Base-by-base conservation (phyloP, 768 basidiomycete species). In the Xerocomellus amylosporus region DNA sequence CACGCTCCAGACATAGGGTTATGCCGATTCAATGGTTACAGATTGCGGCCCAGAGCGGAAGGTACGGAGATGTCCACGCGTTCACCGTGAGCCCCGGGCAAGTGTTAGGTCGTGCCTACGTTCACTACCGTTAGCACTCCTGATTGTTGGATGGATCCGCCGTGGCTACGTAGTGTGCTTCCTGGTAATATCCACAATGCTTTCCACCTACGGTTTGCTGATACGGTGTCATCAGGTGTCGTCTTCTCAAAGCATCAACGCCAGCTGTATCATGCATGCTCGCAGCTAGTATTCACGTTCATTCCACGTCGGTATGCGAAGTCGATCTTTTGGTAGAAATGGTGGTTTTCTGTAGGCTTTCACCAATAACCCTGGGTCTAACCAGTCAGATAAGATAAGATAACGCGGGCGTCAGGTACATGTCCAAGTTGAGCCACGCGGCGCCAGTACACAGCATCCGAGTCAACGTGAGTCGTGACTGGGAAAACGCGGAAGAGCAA, bases 341-440 rank as follows among this genome's bases (percentile, higher is more conserved):
- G 8, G 30, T 33, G 6, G n/a, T 49, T 37, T 34, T 26, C 37
- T 49, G 38, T n/a, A 13, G 24, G 8, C 40, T 46, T 46, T 33
- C 14, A 28, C 10, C 22, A 8, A 33, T 15, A 12, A n/a, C 8
- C 26, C 17, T 1, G 31, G 19, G 26, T 22, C 38, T 37, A 8
- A 47, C 43, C 2, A 19, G 12, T 13, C 26, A 46, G 66, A 68
- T 68, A 58, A 63, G 66, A 68, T 66, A 54, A 65, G 55, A 56
- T 62, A 40, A n/a, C 34, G 17, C 34, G 33, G 49, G 38, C 38
- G 42, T 33, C 44, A 37, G 38, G 20, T 20, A 47, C 15, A n/a
- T 28, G 53, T 30, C 51, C 53, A 44, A 47, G 47, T 50, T 44
- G 41, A 48, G 54, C 26, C 43, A 34, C 48, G 19, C 40, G 19